Base-by-base conservation (phyloP, 129 eudicot species). In the Chrysanthemum makinoi region DNA sequence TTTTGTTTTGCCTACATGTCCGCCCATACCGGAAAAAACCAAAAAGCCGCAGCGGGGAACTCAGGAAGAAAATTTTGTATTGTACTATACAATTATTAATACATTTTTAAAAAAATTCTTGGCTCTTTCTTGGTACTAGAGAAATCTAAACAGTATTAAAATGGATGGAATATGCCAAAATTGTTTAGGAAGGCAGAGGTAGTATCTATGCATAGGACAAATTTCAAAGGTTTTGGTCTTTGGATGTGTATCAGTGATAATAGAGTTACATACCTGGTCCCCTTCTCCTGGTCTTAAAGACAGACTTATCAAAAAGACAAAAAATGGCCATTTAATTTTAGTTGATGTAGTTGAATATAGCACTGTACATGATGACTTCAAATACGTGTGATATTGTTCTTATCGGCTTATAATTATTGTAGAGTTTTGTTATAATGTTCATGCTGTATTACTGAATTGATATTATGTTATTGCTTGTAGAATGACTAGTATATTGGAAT, bases 101-200 rank as follows among this genome's bases (percentile, higher is more conserved):
- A 30, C 70, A 70, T 12, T 77, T n/a, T 20, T 53, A 6, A 0
- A 26, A 26, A 8, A 17, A n/a, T 26, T 55, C 47, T 49, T 63
- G 65, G 67, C 60, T 53, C 5, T 53, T 24, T 77, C 6, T 16
- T 4, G 35, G 62, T 55, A 5, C 59, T 46, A 12, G 75, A 54
- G 64, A 69, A 53, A 12, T 58, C 6, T 52, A 70, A 7, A 59
- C 63, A 54, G 55, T 54, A 20, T 11, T 26, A 50, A 24, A 71
- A 71, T 55, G 48, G 77, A 49, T 10, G 67, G 77, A 78, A 78
- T 78, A 71, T 78, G 72, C 82, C 82, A 78, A 78, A 78, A 65
- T 65, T 65, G 62, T 63, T 19, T 64, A 26, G 81, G 77, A 78
- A 56, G 13, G 50, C 39, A 39, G 58, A 63, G 65, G 72, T 17